Conservation (phyloP, 768 basidiomycete genomes). For the Calocera cornea region DNA sequence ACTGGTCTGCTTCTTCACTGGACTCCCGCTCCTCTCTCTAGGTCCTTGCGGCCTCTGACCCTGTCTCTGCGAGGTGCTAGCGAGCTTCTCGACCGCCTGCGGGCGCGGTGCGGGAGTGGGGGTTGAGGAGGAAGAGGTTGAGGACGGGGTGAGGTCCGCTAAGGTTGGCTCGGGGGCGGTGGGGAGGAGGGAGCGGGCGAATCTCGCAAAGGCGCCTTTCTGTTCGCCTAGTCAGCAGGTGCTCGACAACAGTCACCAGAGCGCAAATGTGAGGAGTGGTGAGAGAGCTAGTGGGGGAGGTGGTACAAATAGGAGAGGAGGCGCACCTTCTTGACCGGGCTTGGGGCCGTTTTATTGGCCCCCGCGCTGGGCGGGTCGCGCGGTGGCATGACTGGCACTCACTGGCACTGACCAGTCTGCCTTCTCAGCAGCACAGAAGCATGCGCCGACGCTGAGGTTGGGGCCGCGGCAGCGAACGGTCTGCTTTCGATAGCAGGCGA, state of each 20-base stretch:
- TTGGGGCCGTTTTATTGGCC: not conserved
- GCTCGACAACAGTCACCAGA: not conserved
- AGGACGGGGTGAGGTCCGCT: not conserved
- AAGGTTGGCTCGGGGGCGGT: not conserved
- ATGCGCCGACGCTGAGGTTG: conserved; percentile 23
- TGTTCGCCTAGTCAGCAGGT: not conserved
- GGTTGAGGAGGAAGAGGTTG: not conserved
- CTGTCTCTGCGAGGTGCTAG: not conserved
- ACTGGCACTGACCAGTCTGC: not conserved
- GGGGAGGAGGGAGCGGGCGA: not conserved
- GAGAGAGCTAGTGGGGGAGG: not conserved
- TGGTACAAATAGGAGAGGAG: not conserved
- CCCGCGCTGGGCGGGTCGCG: not conserved
- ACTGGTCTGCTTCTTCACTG: not conserved
- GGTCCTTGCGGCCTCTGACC: not conserved
- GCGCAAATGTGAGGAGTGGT: not conserved
- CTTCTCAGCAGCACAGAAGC: conserved; percentile 13
- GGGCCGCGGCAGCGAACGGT: not conserved
- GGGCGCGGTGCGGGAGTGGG: not conserved
- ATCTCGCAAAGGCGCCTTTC: not conserved
- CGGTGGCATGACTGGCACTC: not conserved
- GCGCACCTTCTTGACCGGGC: not conserved
- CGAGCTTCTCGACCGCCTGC: not conserved
- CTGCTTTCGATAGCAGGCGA: too few species aligned
- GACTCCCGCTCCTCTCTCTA: not conserved